Base-by-base conservation (phyloP, 2,329 filamentous ascomycete genomes). In the Penicillium sp. region DNA sequence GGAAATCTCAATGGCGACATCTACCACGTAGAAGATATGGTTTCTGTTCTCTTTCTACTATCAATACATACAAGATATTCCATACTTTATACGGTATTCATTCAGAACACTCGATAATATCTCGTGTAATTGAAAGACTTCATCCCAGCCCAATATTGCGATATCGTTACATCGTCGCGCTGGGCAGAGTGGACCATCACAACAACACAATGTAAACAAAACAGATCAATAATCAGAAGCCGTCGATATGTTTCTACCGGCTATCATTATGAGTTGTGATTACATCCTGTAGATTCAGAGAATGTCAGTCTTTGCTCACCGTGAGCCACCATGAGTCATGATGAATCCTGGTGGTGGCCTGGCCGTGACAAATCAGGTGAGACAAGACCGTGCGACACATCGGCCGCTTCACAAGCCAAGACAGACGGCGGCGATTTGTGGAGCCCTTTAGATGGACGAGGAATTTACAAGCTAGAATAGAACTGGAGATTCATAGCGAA, bases 321-420 rank as follows among this genome's bases (percentile, higher is more conserved):
- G 53, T 56, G 49, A 64, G 49, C 58, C 54, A 66, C 12, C 54
- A 58, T 66, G 62, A 64, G 56, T 64, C 59, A 64, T 60, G 35
- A 60, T 62, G 42, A 42, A 56, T 63, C 53, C 28, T 10, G 24
- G 30, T 24, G 30, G 33, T 22, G 22, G 26, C 26, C 30, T 33
- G 45, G 12, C 26, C 37, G 26, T 12, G 35, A 40, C 47, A 22
- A 49, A 54, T 40, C 9, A 57, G 45, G 22, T 17, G 44, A 38
- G 44, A 35, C 15, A 53, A 26, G 28, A 17, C 15, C 38, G n/a
- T 26, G 33, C 47, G 10, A 51, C 47, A 30, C 28, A 51, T n/a
- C 13, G 15, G n/a, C 28, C 28, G 17, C 6, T 33, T 7, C 8
- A 35, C 12, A 10, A 35, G n/a, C 30, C 28, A 22, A 15, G 47